Evolutionary conservation across 805 yeast species (phyloP), one percentile per base, ranked within the genome.

Genomic region (Starmerella roubikii): DNA sequence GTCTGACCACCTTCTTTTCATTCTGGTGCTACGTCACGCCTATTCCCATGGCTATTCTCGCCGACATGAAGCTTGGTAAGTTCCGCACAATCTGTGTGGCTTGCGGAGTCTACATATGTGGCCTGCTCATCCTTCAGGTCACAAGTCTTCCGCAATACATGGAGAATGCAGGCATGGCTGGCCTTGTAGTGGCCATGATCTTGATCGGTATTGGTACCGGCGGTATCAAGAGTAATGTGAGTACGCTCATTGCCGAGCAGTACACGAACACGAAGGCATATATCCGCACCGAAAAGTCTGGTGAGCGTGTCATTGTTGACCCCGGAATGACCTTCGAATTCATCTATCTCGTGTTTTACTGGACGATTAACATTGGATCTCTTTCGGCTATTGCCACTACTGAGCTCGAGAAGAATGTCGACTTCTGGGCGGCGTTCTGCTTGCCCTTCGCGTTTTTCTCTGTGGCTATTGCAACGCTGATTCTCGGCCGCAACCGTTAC

Each of bases 11-110:
- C 56, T 73, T 79, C 52, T 74, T 79, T 67, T 83, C 78, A 54
- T 81, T 81, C 56, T 77, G 85, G 80, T 77, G 85, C 54, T 81
- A 80, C 57, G 66, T 79, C 34, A 78, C 88, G 32, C 93, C 93
- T 23, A 65, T 81, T 38, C 65, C 76, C 40, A 86, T 85, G 50
- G 91, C 84, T 39, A 71, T 74, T 59, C 50, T 79, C 21, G 75
- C 91, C 39, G 93, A 81, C 59, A 73, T 79, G 46, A 74, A 64
- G 58, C 69, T 72, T 65, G 91, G 91, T 42, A 76, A 78, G 55
- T 74, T 68, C 61, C 72, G 68, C 48, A 76, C 88, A 32, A 78
- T 81, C 53, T 66, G 70, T 50, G 64, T 68, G 25, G 76, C 76
- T 51, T 64, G 78, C 37, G 65, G 65, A 42, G 52, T 77, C 39